Percentiles rank a stretch among this genome's conserved stretches.
Evolutionary conservation across 345 rosid species (phyloP).

Genomic region (Salix udensis): DNA sequence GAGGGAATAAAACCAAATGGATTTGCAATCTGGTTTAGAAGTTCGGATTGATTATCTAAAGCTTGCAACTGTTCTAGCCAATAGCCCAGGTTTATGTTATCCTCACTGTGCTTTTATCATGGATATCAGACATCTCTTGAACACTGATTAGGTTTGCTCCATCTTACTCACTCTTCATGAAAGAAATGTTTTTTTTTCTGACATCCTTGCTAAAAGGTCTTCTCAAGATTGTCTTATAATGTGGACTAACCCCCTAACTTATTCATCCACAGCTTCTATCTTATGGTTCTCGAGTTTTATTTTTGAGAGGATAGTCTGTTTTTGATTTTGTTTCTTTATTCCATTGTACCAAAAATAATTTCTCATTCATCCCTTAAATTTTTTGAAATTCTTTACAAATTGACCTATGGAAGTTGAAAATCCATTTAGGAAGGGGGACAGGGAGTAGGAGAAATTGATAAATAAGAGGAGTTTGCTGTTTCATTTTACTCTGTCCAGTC

Average conservation of each 20-base stretch:
- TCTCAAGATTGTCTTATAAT: too few species aligned
- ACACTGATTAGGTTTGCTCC: too few species aligned
- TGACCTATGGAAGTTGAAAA: conserved; percentile 1
- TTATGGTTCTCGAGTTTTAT: too few species aligned
- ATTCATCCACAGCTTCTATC: too few species aligned
- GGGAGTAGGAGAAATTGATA: conserved; percentile 5
- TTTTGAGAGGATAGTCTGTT: too few species aligned
- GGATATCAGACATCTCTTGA: too few species aligned
- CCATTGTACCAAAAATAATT: background rate
- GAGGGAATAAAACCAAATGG: conserved; percentile 3
- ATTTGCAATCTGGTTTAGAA: conserved; percentile 1
- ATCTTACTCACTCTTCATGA: too few species aligned
- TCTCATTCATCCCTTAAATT: background rate
- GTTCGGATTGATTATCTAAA: background rate
- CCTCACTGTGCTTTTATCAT: too few species aligned
- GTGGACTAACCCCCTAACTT: too few species aligned
- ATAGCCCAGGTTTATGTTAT: too few species aligned
- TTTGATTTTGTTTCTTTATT: background rate
- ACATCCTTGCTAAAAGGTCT: too few species aligned
- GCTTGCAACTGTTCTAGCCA: background rate
- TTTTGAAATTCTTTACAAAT: background rate
- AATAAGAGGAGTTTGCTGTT: background rate
- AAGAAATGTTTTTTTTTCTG: too few species aligned
- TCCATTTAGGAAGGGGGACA: background rate
- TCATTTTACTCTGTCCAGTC: conserved; percentile 3